Base-by-base conservation (phyloP, 1,284 basidiomycete species). In the Malassezia equina region DNA sequence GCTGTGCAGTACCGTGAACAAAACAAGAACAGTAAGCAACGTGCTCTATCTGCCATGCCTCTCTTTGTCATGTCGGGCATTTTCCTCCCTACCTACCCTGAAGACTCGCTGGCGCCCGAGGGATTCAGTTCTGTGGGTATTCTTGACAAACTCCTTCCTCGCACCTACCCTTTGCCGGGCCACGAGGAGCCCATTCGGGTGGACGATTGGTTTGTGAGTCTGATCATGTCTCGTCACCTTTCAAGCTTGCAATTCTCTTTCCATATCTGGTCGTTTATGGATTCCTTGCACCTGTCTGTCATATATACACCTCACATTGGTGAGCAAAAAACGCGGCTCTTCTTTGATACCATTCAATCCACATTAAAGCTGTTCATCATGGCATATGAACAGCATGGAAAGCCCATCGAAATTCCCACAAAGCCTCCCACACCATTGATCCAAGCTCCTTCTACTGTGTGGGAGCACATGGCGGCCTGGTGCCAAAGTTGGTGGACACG, bases 111-210 rank as follows among this genome's bases (percentile, higher is more conserved):
- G 9, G 40, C 55, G 24, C 55, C 55, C 4, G 55, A 57, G 21
- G 55, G 55, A 13, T 57, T 47, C 40, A 57, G 55, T 43, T 52
- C 49, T 19, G 49, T 57, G 25, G 55, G 55, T 21, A 36, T 52
- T 11, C 12, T 57, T 21, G 55, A 57, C 15, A 33, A 39, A 15
- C 8, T 47, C 7, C 42, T 57, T 5, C 43, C 44, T 9, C 15
- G 5, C 8, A 31, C 40, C 24, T n/a, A 29, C 23, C 9, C 4
- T 3, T 8, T 57, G 12, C 34, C 48, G 3, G 36, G 39, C 13
- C 34, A 52, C 31, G 23, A n/a, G 21, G 48, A 46, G 28, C 49
- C 55, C 6, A 36, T 57, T n/a, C 19, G n/a, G 2, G 34, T 52
- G 1, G 11, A n/a, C 2, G 55, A 57, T 31, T 57, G 55, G 55